A percentile compares a stretch with the other conserved stretches of the same genome.
These are phyloP conservation scores for Mortierella claussenii DNA, from an alignment of 192 early-diverging fungal species.

Conservation along the genomic window DNA sequence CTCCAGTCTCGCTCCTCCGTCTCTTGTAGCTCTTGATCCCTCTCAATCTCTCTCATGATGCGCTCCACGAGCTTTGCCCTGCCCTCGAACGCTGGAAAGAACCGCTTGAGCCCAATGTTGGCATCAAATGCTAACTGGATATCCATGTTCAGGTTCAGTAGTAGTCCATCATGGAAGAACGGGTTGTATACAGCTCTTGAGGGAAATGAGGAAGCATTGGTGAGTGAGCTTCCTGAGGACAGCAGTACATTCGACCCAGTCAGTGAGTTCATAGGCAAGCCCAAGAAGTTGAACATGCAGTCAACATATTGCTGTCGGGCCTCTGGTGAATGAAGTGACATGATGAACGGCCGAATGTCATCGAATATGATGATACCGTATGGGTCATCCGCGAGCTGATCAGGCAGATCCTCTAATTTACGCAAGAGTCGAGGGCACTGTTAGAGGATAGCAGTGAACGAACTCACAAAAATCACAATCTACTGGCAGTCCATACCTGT, in stretches of 20 bases:
- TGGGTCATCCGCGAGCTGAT: constrained; percentile 60
- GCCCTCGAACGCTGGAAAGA: constrained; percentile 30
- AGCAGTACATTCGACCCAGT: constrained; percentile 22
- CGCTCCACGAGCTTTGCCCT: constrained; percentile 7
- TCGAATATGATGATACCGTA: constrained; percentile 64
- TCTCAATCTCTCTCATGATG: constrained; percentile 26
- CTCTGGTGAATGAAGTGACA: constrained; percentile 53
- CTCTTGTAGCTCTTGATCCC: constrained; percentile 11
- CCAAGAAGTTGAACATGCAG: constrained; percentile 59
- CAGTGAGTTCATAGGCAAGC: constrained; percentile 57
- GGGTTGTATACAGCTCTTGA: constrained; percentile 23
- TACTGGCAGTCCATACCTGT: constrained; percentile 23
- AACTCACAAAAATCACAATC: too few relatives aligned
- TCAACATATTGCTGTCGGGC: constrained; percentile 57
- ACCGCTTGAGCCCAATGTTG: constrained; percentile 20
- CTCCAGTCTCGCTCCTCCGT: constrained; percentile 27
- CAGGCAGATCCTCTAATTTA: constrained; percentile 38
- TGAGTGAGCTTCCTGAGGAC: not conserved
- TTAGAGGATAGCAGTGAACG: too few relatives aligned
- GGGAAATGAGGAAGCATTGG: too few relatives aligned
- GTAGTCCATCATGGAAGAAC: constrained; percentile 22
- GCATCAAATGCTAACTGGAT: not conserved
- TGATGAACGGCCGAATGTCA: constrained; percentile 59
- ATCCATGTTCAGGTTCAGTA: constrained; percentile 32
- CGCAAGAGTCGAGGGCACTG: too few relatives aligned